Evolutionary conservation across 345 rosid genomes (phyloP), one percentile per base, ranked within the genome.

Genomic region (Balakata baccata): DNA sequence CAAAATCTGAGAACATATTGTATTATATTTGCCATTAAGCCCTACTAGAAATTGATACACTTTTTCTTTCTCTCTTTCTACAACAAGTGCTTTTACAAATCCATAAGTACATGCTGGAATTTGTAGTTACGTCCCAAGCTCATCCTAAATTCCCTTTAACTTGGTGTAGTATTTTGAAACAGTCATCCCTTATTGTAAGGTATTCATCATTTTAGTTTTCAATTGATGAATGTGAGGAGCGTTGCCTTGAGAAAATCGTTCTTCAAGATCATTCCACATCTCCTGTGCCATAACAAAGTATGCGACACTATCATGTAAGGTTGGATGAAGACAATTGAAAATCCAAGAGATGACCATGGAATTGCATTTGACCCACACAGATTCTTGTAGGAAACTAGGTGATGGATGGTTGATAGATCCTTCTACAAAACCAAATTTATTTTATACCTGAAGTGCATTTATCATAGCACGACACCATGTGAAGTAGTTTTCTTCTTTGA

Each of bases 121-220:
- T 11, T 61, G 17, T 11, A 43, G 29, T 18, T 61, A 61, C 7
- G 43, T 4, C 18, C 41, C 20, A 0, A 58, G 7, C n/a, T 58
- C 69, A 65, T 65, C 69, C 53, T 9, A 45, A 18, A 65, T n/a
- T n/a, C 29, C 37, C n/a, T 65, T 65, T n/a, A 65, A 2, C 5
- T 65, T 65, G 34, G 62, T 58, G 9, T 58, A 58, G 34, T 58
- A 23, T 9, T 14, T 20, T 4, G 38, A 7, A 58, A 58, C 3
- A 5, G 63, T 7, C 63, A 58, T 58, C 11, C 29, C 12, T 58
- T 58, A 38, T 58, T 58, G 38, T 18, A 34, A 38, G 8, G 2
- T 43, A 13, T 7, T 41, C 37, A 11, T n/a, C 23, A 43, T 65
- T 37, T 43, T 5, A 43, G 46, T 2, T 46, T 65, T 65, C 10